These are phyloP conservation scores for Ceriops decandra DNA, from an alignment of 345 rosid genomes.

Conservation along the genomic window DNA sequence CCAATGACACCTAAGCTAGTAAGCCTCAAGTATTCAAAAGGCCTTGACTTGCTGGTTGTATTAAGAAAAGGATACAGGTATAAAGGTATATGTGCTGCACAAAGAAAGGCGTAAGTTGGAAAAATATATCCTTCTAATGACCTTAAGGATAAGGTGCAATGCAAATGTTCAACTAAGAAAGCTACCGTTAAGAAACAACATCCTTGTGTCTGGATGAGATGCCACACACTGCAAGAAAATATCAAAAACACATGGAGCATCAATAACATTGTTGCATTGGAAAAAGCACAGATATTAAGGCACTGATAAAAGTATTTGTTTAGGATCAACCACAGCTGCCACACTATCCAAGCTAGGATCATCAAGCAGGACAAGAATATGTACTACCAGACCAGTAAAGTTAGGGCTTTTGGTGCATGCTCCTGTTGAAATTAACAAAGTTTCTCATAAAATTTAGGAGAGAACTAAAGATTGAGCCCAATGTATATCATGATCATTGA, in stretches of 20 bases:
- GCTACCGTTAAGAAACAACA: slow-evolving; percentile 85
- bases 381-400: too few species aligned
- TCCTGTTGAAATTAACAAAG: neutral
- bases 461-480: neutral
- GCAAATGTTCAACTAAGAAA: slow-evolving; percentile 15
- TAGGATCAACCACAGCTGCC: too few species aligned
- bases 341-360: too few species aligned
- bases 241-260: slow-evolving; percentile 5
- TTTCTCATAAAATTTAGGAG: neutral
- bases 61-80: slow-evolving; percentile 94
- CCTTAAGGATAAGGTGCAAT: slow-evolving; percentile 3
- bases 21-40: slow-evolving; percentile 90
- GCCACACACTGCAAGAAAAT: slow-evolving; percentile 85
- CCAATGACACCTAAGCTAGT: slow-evolving; percentile 99
- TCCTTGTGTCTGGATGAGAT: slow-evolving; percentile 94
- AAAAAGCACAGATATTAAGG: too few species aligned
- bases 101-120: slow-evolving; percentile 11
- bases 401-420: too few species aligned
- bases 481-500: neutral
- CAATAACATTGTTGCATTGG: too few species aligned
- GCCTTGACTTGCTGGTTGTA: slow-evolving; percentile 93
- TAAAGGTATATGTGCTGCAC: slow-evolving; percentile 90
- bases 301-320: too few species aligned
- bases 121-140: neutral
- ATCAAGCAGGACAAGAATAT: too few species aligned